Evolutionary conservation across 106 monocot genomes (phyloP), one percentile per base, ranked within the genome.

Genomic region (Platanthera zijinensis): DNA sequence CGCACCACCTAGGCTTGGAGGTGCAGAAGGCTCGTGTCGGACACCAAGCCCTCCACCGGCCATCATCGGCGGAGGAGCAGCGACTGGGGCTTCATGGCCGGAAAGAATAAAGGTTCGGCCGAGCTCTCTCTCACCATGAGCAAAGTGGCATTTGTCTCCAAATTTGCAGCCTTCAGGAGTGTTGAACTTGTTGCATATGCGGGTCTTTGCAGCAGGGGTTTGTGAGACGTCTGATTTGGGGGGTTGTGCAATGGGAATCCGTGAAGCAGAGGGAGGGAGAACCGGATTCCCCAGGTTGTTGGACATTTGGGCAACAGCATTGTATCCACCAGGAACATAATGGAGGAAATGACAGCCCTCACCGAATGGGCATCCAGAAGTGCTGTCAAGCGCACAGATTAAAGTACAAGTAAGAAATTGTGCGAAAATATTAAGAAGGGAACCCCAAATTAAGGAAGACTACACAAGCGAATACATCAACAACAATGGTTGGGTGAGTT

Each of bases 291-390:
- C 77, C 4, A 81, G 47, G 66, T 66, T 90, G 78, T 78, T 90
- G 30, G 72, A 76, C 86, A 92, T 84, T 67, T 89, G 86, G 10
- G 84, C 66, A 52, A 83, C 88, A 5, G 89, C 83, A 49, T 83
- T 82, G 79, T 80, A 74, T 19, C 92, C 92, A 63, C 92, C 89
- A 21, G 89, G 92, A 12, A 92, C 87, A 71, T 78, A 84, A 74
- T 92, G 92, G 52, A 87, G 82, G 72, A 92, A 92, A 76, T 92
- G 92, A 17, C 92, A 92, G 6, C 81, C 80, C 66, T 88, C 88
- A 18, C 92, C 92, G 74, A 92, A 92, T 10, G 92, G 92, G 72
- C 92, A 92, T 17, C 92, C 92, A 71, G 89, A 56, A 75, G 84
- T 92, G 66, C 92, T 92, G 84, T 32, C 32, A 32, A 32, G 32